Conservation (phyloP, 2,329 filamentous ascomycete genomes). For the Mycosphaerella arachidis region DNA sequence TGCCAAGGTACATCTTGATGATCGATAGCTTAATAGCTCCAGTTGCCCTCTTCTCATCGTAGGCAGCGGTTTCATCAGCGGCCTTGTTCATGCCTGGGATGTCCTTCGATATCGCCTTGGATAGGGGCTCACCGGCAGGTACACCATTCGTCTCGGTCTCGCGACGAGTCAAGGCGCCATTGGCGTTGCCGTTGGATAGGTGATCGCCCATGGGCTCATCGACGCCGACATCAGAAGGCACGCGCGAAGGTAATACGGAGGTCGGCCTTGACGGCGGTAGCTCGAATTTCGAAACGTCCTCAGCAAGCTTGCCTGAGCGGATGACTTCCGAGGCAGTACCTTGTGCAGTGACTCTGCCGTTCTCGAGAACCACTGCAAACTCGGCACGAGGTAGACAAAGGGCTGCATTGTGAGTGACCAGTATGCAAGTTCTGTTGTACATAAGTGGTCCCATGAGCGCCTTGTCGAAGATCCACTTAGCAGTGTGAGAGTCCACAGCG, state of each 20-base stretch:
- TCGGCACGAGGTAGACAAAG: constrained; percentile 77
- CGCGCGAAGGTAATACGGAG: constrained; percentile 72
- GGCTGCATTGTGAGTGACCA: constrained; percentile 93
- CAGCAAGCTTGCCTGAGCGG: constrained; percentile 79
- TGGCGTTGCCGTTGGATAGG: constrained; percentile 38
- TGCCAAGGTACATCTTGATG: constrained; percentile 74
- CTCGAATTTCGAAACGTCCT: constrained; percentile 66
- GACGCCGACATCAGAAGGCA: constrained; percentile 67
- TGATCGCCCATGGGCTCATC: constrained; percentile 44
- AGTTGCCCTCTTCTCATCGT: constrained; percentile 68
- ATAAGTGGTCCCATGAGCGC: constrained; percentile 87
- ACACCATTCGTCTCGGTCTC: constrained; percentile 36
- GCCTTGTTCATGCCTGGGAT: constrained; percentile 35
- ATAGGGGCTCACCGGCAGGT: constrained; percentile 42
- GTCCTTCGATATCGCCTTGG: constrained; percentile 41
- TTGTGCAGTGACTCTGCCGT: constrained; percentile 72
- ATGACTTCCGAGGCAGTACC: constrained; percentile 76
- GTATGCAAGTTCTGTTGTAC: constrained; percentile 80
- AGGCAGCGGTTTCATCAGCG: constrained; percentile 48
- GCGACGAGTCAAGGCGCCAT: constrained; percentile 40
- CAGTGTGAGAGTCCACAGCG: constrained; percentile 94
- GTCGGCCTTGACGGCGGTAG: constrained; percentile 66
- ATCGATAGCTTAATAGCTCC: constrained; percentile 87
- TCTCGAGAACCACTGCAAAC: constrained; percentile 79
- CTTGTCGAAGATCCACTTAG: constrained; percentile 95